Evolutionary conservation across 2,329 filamentous ascomycete species (phyloP), one percentile per base, ranked within the genome.

Genomic region (Bimuria novae-zelandiae): DNA sequence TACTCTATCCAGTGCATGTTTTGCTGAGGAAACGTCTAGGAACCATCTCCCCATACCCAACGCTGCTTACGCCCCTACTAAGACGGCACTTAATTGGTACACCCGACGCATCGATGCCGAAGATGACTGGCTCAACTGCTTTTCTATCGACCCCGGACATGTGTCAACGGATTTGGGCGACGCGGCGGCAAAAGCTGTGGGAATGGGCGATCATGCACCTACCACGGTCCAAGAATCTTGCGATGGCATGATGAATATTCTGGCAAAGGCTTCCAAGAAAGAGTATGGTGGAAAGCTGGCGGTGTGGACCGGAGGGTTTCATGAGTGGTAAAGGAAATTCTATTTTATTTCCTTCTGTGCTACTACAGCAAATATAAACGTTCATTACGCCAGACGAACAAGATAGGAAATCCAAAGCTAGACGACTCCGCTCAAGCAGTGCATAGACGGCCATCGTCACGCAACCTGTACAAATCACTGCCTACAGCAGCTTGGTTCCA

Each of bases 21-120:
- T 11, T 42, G 11, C 22, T 30, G 7, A 42, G 10, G 22, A 37
- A 42, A 16, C 23, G 19, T 40, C 37, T 40, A 54, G 51, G 29
- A 54, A 53, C 23, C 55, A 57, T 25, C 51, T 47, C 17, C 51
- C 55, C 27, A 46, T 54, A 12, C 51, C 55, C 21, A 57, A 57
- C 44, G 51, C 47, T 25, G 47, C 43, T 23, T 54, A 54, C 19
- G 55, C 33, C 22, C 51, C 55, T n/a, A 47, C 48, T 14, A 57
- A 57, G 39, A 45, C 55, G 11, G 51, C 32, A 23, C 19, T 52
- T n/a, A 45, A 57, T 11, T 57, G 51, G 51, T 47, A 47, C 37
- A 54, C 49, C 10, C 21, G 44, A 11, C 43, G 49, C 25, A 47
- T 52, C 23, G 32, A 45, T 21, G 52, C 48, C 10, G 52, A 52